Base-by-base conservation (phyloP, 306 rosid genomes). In the Sophora flavescens region DNA sequence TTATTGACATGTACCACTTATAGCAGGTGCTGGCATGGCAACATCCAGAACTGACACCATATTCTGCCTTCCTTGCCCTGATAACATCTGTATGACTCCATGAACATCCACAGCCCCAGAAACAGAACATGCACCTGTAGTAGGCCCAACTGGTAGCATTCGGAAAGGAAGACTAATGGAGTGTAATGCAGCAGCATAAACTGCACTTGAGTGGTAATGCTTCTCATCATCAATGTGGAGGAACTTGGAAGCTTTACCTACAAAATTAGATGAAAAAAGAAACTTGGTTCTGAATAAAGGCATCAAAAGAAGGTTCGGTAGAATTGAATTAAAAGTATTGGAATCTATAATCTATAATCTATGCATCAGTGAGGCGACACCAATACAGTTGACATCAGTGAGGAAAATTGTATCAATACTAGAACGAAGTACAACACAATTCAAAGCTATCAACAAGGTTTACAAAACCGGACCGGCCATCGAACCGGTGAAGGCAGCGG, bases 11-110 rank as follows among this genome's bases (percentile, higher is more conserved):
- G 63, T 90, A 94, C 97, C 97, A 38, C 67, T 75, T 72, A 89
- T 84, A 82, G 90, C 75, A 80, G 92, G 97, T 36, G 93, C 91
- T 32, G 98, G 98, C 89, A 92, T 87, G 64, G 97, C 89, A 78
- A 85, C 91, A 71, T 94, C 98, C 52, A 92, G 77, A 81, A 92
- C 85, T 58, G 90, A 66, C 82, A 91, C 95, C 90, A 84, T 85
- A 83, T 92, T 92, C 61, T 87, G 94, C 86, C 97, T 85, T 42
- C 83, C 88, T 64, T 88, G 93, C 74, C 93, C 93, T 26, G 95
- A 71, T 75, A 91, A 84, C 80, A 90, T 90, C 81, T 88, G 91
- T 72, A 91, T 70, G 71, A 90, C 53, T 73, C 78, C 97, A 84
- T 78, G 88, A 74, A 94, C 70, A 77, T 91, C 88, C 74, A 81